These are phyloP conservation scores for Diutina scorzettiae DNA, from an alignment of 1,139 yeast species.

Conservation along the genomic window DNA sequence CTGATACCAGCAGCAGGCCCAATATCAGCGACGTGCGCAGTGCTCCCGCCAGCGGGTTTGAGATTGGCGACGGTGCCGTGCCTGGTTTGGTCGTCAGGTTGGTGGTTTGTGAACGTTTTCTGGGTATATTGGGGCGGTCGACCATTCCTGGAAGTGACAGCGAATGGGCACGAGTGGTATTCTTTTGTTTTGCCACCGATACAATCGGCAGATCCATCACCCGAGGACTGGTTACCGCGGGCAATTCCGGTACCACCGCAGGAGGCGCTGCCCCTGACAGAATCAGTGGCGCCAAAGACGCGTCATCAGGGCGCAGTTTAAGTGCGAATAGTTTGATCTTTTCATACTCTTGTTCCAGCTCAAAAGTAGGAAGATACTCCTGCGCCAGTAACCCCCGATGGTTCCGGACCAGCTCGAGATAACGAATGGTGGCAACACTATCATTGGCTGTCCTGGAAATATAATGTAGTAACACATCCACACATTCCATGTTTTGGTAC, in stretches of 20 bases:
- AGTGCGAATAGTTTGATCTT: slow-evolving; percentile 3
- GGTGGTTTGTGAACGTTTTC: not conserved
- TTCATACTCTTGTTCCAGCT: slow-evolving; percentile 6
- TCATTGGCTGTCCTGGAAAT: slow-evolving; percentile 9
- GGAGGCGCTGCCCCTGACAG: not conserved
- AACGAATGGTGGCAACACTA: not conserved
- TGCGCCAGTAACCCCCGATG: slow-evolving; percentile 59
- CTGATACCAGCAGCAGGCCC: slow-evolving; percentile 6
- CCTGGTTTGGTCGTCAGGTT: not conserved
- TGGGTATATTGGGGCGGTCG: not conserved
- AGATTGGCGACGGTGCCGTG: not conserved
- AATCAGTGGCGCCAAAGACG: not conserved
- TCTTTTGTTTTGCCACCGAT: not conserved
- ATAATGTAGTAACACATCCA: slow-evolving; percentile 42
- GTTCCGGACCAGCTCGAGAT: slow-evolving; percentile 22
- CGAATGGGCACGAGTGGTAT: slow-evolving; percentile 1
- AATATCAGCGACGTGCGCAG: slow-evolving; percentile 8
- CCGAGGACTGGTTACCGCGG: slow-evolving; percentile 6
- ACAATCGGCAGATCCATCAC: slow-evolving; percentile 1
- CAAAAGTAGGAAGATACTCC: slow-evolving; percentile 30
- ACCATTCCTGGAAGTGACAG: not conserved
- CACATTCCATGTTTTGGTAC: slow-evolving; percentile 56
- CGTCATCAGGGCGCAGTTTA: not conserved
- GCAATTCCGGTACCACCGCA: not conserved
- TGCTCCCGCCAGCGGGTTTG: slow-evolving; percentile 8